Percentiles rank a stretch among this genome's conserved stretches.
phyloP scores from a whole-genome alignment of 495 filamentous ascomycete species.

The Penicillium antarcticum region DNA sequence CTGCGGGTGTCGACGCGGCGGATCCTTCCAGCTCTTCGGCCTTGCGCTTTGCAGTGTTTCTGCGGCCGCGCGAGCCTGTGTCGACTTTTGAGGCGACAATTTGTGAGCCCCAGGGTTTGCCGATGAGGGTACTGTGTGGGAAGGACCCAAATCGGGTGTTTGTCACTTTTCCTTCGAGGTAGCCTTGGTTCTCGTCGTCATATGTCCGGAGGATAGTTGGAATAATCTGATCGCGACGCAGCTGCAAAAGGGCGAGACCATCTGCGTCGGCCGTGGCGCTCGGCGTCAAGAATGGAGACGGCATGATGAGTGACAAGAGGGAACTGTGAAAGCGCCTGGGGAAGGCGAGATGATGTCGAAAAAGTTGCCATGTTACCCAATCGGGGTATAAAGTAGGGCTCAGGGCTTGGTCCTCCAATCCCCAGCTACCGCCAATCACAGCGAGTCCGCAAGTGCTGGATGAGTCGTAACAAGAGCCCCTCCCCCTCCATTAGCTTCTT shows the following conservation, averaged over 20 bases:
- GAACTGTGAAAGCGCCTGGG: background rate
- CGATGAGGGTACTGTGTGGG: conserved; percentile 81
- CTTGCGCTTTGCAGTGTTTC: conserved; percentile 49
- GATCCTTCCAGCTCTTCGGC: conserved; percentile 41
- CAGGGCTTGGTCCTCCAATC: conserved; percentile 25
- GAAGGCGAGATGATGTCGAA: conserved; percentile 7
- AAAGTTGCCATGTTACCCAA: conserved; percentile 18
- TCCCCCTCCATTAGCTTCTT: conserved; percentile 22
- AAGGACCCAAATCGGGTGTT: conserved; percentile 96
- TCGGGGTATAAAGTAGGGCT: conserved; percentile 28
- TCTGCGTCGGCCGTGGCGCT: conserved; percentile 52
- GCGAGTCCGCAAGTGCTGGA: conserved; percentile 4
- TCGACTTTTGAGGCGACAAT: conserved; percentile 86
- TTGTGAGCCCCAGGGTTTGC: conserved; percentile 85
- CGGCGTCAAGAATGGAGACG: conserved; percentile 72
- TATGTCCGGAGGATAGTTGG: conserved; percentile 66
- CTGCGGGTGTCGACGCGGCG: conserved; percentile 19
- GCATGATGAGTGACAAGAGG: conserved; percentile 21
- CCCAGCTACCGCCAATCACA: conserved; percentile 13
- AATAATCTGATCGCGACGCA: conserved; percentile 76
- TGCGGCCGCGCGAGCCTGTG: conserved; percentile 74
- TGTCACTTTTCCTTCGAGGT: conserved; percentile 75
- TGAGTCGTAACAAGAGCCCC: conserved; percentile 20
- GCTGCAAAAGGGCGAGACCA: conserved; percentile 72
- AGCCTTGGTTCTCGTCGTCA: conserved; percentile 62